A percentile compares a stretch with the other conserved stretches of the same genome.
phyloP scores from a whole-genome alignment of 345 rosid genomes.

The thale cress (Arabidopsis thaliana) region DNA sequence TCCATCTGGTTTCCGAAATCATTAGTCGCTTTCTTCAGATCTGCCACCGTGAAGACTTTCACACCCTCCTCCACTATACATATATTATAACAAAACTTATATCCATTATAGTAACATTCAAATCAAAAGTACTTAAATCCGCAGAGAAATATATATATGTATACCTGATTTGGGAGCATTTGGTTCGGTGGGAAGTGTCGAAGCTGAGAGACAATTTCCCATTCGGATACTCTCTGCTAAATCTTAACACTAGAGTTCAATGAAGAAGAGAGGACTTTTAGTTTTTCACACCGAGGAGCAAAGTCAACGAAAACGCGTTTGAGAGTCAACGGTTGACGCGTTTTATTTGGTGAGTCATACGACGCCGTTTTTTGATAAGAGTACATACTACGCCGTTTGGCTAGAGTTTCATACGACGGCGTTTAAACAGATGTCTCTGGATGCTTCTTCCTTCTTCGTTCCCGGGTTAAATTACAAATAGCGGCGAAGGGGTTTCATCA shows the following conservation, averaged over 20 bases:
- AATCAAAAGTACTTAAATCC: background rate
- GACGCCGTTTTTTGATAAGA: background rate
- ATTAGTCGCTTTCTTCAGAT: background rate
- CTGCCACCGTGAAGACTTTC: conserved; percentile 1
- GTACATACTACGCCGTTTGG: conserved; percentile 3
- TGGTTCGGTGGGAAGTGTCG: background rate
- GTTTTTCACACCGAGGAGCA: too few relatives aligned
- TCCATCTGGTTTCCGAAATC: background rate
- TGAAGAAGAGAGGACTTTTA: background rate
- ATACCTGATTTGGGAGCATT: background rate
- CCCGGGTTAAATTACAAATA: conserved; percentile 24
- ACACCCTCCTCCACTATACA: conserved; percentile 1
- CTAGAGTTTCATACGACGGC: background rate
- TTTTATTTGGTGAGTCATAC: background rate
- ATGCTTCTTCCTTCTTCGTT: conserved; percentile 14
- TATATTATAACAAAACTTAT: background rate
- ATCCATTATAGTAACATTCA: background rate
- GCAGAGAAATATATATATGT: background rate
- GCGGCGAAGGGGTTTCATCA: background rate
- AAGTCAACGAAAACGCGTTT: conserved; percentile 1
- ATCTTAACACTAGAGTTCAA: background rate
- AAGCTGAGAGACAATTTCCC: conserved; percentile 7
- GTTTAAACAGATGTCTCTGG: conserved; percentile 10
- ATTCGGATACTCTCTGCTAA: background rate
- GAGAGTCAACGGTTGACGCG: background rate